phyloP scores from a whole-genome alignment of 306 rosid genomes.

The Bauhinia variegata region DNA sequence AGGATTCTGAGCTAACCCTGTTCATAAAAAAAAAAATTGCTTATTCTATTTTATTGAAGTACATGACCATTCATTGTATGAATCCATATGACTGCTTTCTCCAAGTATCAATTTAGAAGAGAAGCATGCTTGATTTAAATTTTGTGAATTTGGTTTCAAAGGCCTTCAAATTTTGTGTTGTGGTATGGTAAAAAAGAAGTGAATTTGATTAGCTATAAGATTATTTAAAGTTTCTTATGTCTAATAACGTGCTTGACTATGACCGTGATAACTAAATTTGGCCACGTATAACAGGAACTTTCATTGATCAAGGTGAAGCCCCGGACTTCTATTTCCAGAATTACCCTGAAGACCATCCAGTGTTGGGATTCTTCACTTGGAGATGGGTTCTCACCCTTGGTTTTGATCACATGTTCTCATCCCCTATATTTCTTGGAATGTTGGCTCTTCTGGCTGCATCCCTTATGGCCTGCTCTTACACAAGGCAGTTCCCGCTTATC shows the following conservation, averaged over 20 bases:
- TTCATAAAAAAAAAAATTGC: not conserved
- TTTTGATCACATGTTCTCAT: constrained; percentile 89
- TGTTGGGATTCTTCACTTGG: constrained; percentile 88
- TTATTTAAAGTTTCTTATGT: constrained; percentile 17
- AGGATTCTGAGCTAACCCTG: constrained; percentile 5
- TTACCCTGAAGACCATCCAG: constrained; percentile 80
- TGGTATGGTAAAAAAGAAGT: constrained; percentile 26
- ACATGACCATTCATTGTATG: not conserved
- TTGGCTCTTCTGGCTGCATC: constrained; percentile 81
- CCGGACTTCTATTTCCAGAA: constrained; percentile 78
- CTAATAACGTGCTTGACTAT: constrained; percentile 23
- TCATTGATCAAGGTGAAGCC: constrained; percentile 89
- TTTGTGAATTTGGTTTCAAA: not conserved
- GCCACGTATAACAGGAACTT: constrained; percentile 65
- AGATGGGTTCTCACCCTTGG: constrained; percentile 95
- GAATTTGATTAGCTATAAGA: constrained; percentile 19
- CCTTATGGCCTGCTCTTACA: constrained; percentile 94
- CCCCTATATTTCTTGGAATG: constrained; percentile 73
- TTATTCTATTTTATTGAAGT: not conserved
- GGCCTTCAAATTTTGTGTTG: constrained; percentile 9
- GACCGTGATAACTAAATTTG: constrained; percentile 9
- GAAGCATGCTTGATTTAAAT: too few species aligned
- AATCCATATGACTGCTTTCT: not conserved
- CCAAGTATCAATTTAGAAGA: not conserved
- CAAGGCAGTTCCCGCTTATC: constrained; percentile 90